Percentiles rank a stretch among this genome's conserved stretches.
These are phyloP conservation scores for Fagopyrum homotropicum DNA, from an alignment of 148 eudicot species.

Conservation along the genomic window DNA sequence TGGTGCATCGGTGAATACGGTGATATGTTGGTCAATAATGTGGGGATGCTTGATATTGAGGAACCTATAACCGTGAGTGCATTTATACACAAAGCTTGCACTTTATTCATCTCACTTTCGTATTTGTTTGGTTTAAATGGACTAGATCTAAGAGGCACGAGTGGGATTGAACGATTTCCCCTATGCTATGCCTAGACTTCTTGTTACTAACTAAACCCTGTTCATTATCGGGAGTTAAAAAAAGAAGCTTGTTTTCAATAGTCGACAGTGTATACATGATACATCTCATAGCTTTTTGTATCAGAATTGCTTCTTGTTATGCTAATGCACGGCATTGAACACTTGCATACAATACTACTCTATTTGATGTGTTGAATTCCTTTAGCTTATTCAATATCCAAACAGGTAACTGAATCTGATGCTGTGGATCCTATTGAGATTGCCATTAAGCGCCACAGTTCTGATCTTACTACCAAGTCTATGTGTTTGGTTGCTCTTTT, in stretches of 20 bases:
- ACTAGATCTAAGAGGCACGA: too few species aligned
- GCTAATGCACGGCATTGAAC: not conserved
- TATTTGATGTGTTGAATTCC: not conserved
- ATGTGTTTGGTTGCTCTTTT: conserved; percentile 89
- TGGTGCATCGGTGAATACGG: conserved; percentile 99
- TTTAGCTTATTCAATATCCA: conserved; percentile 12
- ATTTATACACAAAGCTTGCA: not conserved
- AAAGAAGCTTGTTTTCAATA: not conserved
- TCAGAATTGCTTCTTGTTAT: not conserved
- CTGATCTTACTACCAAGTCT: conserved; percentile 71
- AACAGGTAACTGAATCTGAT: conserved; percentile 92
- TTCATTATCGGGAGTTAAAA: not conserved
- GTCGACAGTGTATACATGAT: not conserved
- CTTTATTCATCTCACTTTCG: not conserved
- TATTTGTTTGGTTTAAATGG: not conserved
- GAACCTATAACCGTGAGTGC: conserved; percentile 86
- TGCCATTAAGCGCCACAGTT: conserved; percentile 57
- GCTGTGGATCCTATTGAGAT: conserved; percentile 77
- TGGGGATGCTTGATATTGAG: conserved; percentile 82
- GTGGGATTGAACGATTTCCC: not conserved
- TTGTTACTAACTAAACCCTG: not conserved
- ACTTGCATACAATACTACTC: not conserved
- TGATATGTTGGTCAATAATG: conserved; percentile 78
- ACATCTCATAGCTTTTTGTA: not conserved
- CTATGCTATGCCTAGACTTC: not conserved